phyloP scores from a whole-genome alignment of 2,329 filamentous ascomycete genomes.

The Dactylellina leptospora region DNA sequence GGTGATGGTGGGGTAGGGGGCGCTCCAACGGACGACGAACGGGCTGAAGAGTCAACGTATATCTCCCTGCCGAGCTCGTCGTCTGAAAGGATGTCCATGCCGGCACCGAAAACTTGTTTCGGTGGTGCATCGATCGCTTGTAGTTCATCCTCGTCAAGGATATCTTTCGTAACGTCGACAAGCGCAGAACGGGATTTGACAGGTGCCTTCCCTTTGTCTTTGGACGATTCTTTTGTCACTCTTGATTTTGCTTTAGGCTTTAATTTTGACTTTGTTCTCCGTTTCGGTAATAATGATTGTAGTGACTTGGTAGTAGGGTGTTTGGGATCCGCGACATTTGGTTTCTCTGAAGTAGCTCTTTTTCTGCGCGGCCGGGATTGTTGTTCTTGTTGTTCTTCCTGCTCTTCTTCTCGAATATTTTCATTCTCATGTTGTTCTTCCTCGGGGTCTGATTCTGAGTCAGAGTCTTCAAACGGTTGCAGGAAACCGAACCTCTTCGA shows the following conservation, averaged over 20 bases:
- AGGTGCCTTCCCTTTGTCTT: constrained; percentile 21
- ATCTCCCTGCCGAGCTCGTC: constrained; percentile 47
- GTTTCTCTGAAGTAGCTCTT: constrained; percentile 9
- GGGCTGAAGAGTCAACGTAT: constrained; percentile 44
- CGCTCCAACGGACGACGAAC: constrained; percentile 42
- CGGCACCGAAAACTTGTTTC: constrained; percentile 34
- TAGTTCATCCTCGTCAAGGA: constrained; percentile 45
- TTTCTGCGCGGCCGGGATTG: constrained; percentile 16
- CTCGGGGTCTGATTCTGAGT: constrained; percentile 25
- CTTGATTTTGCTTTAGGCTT: constrained; percentile 33
- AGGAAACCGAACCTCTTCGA: constrained; percentile 25
- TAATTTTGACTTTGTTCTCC: constrained; percentile 20
- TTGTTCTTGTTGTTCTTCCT: constrained; percentile 10
- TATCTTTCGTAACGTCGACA: constrained; percentile 42
- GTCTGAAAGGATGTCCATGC: constrained; percentile 47
- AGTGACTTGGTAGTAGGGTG: constrained; percentile 41
- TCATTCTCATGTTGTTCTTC: constrained; percentile 41
- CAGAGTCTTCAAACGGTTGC: constrained; percentile 30
- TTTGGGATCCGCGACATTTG: constrained; percentile 17
- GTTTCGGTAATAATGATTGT: constrained; percentile 40
- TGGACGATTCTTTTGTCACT: constrained; percentile 17
- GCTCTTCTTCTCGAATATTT: background rate
- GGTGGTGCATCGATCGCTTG: constrained; percentile 42
- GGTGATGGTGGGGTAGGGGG: constrained; percentile 37
- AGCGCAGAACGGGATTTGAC: constrained; percentile 22